Percentiles rank a stretch among this genome's conserved stretches.
These are phyloP conservation scores for Sordariomycetes sp. DNA, from an alignment of 2,329 filamentous ascomycete genomes.

Conservation along the genomic window DNA sequence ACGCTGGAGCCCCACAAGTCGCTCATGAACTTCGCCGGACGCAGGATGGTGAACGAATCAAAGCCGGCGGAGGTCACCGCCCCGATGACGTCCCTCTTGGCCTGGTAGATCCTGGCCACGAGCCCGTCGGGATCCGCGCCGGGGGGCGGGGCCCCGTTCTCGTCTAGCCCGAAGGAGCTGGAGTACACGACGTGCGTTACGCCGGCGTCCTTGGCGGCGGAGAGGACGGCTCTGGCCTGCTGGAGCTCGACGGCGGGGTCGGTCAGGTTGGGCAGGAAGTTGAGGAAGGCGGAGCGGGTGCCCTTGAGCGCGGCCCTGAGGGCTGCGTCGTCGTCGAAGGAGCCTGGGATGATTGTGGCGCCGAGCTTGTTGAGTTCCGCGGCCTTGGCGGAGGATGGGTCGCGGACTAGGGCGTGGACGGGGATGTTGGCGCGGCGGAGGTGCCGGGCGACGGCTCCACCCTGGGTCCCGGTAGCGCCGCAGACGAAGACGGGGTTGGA, in stretches of 20 bases:
- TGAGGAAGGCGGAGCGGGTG: slow-evolving; percentile 39
- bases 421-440: slow-evolving; percentile 29
- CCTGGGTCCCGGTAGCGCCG: slow-evolving; percentile 38
- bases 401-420: slow-evolving; percentile 36
- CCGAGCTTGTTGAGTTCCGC: slow-evolving; percentile 26
- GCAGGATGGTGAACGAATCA: slow-evolving; percentile 34
- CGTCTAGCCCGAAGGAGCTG: slow-evolving; percentile 17
- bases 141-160: slow-evolving; percentile 12
- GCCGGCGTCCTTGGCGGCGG: slow-evolving; percentile 24
- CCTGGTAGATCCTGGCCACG: slow-evolving; percentile 17
- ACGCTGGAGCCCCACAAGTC: slow-evolving; percentile 34
- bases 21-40: slow-evolving; percentile 38
- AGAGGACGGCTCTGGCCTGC: slow-evolving; percentile 19
- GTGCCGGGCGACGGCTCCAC: slow-evolving; percentile 37
- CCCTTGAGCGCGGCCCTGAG: slow-evolving; percentile 28
- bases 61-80: slow-evolving; percentile 24
- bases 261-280: slow-evolving; percentile 14
- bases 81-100: slow-evolving; percentile 31
- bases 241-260: slow-evolving; percentile 17
- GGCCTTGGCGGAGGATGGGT: slow-evolving; percentile 27
- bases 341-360: slow-evolving; percentile 30
- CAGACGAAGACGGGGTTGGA: slow-evolving; percentile 25
- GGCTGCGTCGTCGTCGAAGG: slow-evolving; percentile 27
- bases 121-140: slow-evolving; percentile 15
- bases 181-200: slow-evolving; percentile 26